Percentiles rank a stretch among this genome's conserved stretches.
Conservation (phyloP, 2,329 filamentous ascomycete species). For the Fonsecaea monophora region DNA sequence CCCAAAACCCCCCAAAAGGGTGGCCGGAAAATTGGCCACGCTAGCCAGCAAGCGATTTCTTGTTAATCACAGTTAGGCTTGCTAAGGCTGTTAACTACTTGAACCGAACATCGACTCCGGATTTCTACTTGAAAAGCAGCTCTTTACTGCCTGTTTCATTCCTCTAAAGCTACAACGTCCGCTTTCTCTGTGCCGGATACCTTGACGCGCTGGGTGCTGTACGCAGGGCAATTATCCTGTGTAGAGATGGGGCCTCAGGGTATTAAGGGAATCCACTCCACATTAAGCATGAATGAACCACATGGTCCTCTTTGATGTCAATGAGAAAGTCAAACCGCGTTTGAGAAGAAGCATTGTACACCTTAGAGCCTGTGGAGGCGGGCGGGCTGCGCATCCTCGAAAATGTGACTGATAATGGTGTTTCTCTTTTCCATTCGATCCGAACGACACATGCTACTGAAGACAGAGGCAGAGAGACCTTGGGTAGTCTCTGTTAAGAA, state of each 20-base stretch:
- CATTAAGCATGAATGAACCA: slow-evolving; percentile 5
- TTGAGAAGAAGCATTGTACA: neutral
- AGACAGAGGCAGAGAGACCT: too few relatives aligned
- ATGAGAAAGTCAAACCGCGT: neutral
- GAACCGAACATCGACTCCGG: neutral
- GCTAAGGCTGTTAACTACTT: neutral
- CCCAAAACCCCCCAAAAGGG: slow-evolving; percentile 5
- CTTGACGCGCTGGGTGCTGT: neutral
- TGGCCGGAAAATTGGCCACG: slow-evolving; percentile 8
- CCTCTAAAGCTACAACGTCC: neutral
- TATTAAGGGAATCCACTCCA: neutral
- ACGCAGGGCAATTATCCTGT: neutral
- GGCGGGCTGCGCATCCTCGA: neutral
- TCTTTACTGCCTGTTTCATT: neutral
- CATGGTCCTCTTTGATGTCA: neutral
- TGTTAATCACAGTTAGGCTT: neutral
- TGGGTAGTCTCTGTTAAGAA: neutral
- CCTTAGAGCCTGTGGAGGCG: neutral
- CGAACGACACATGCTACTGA: neutral
- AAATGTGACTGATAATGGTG: neutral
- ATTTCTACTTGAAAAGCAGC: neutral
- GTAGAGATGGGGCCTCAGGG: neutral
- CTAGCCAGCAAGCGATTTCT: slow-evolving; percentile 8
- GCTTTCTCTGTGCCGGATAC: neutral
- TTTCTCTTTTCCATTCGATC: neutral